Percentiles rank a stretch among this genome's conserved stretches.
Evolutionary conservation across 2,329 filamentous ascomycete species (phyloP).

Genomic region (Alternaria metachromatica): DNA sequence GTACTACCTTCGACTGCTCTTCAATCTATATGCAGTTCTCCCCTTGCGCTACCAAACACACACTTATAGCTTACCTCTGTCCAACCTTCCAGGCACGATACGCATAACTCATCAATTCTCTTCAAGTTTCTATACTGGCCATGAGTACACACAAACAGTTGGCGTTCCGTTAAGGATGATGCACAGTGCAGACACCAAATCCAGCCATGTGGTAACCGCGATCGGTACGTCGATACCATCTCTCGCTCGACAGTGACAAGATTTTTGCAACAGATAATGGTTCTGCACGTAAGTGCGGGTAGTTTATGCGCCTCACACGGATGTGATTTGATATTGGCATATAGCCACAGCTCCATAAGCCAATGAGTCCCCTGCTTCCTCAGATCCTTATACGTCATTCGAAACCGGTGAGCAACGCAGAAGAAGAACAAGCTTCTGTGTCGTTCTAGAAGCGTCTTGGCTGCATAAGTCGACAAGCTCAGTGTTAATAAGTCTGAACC

Average conservation of each 20-base stretch:
- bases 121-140: background rate
- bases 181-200: background rate
- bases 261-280: background rate
- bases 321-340: background rate
- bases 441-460: background rate
- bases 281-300: background rate
- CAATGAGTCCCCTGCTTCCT: background rate
- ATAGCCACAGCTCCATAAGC: background rate
- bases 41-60: no score
- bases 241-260: no score
- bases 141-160: no score
- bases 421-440: background rate
- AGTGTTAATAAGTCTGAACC: background rate
- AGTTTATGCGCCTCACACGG: background rate
- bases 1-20: no score
- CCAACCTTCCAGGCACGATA: no score
- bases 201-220: background rate
- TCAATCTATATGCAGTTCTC: no score
- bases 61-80: no score
- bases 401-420: background rate
- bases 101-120: background rate
- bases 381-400: background rate
- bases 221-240: background rate
- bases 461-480: background rate
- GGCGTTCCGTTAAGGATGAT: background rate